A percentile compares a stretch with the other conserved stretches of the same genome.
Evolutionary conservation across 225 moss, liverwort and hornwort genomes (phyloP).

Genomic region (Marchantia paleacea): DNA sequence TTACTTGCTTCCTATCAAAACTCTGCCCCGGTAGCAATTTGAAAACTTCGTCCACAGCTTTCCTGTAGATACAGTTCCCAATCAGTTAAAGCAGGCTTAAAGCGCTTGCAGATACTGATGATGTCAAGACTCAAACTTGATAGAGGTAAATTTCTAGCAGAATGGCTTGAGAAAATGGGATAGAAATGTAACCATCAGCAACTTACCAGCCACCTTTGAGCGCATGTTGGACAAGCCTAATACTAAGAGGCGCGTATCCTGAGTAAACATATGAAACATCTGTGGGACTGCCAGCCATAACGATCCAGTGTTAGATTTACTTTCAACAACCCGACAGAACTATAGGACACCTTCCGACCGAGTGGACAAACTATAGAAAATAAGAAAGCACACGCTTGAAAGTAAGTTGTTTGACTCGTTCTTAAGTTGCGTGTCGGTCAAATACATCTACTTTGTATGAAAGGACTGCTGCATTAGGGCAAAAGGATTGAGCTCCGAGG

Average conservation of each 20-base stretch:
- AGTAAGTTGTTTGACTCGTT: too few relatives aligned
- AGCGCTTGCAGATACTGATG: not conserved
- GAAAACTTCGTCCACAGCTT: constrained; percentile 53
- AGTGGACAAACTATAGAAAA: too few relatives aligned
- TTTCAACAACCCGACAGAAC: not conserved
- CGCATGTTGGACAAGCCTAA: constrained; percentile 89
- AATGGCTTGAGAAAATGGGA: not conserved
- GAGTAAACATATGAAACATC: constrained; percentile 96
- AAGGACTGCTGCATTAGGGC: not conserved
- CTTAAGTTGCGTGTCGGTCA: too few relatives aligned
- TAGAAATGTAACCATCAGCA: not conserved
- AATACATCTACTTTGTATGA: too few relatives aligned
- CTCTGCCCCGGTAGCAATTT: constrained; percentile 81
- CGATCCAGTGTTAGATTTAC: not conserved
- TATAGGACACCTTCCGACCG: too few relatives aligned
- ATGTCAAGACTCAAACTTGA: not conserved
- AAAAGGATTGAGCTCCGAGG: not conserved
- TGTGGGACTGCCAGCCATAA: constrained; percentile 58
- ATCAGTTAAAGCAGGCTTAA: not conserved
- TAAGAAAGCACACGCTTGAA: too few relatives aligned
- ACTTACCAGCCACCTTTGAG: constrained; percentile 89
- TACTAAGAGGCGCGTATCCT: constrained; percentile 96
- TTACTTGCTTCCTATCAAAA: constrained; percentile 63
- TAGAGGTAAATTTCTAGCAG: not conserved
- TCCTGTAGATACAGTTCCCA: constrained; percentile 17